phyloP scores from a whole-genome alignment of 371 early-diverging fungal genomes.

The Saksenaea vasiformis region DNA sequence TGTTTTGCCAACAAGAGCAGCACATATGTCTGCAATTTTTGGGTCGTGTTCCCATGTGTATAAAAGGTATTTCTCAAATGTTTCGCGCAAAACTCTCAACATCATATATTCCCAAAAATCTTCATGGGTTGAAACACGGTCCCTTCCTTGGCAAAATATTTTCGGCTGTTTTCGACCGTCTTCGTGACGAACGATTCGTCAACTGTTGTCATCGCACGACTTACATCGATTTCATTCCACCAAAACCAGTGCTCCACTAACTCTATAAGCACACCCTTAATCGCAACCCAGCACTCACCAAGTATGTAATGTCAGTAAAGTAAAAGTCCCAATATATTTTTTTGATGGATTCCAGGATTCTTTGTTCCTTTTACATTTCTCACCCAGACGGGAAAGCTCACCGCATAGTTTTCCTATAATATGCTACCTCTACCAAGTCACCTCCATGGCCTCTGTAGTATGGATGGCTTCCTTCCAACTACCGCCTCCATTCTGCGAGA shows the following conservation, averaged over 20 bases:
- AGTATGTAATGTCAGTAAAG: not conserved
- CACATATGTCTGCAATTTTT: not conserved
- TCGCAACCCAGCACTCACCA: not conserved
- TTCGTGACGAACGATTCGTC: not conserved
- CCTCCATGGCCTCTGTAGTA: no score
- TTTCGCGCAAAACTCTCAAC: not conserved
- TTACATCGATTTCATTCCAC: not conserved
- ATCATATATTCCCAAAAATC: not conserved
- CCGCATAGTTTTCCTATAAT: no score
- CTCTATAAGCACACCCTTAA: not conserved
- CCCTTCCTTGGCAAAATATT: not conserved
- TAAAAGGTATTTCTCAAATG: not conserved
- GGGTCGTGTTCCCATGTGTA: not conserved
- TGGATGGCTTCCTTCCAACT: no score
- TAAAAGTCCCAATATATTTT: not conserved
- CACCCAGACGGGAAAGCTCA: not conserved
- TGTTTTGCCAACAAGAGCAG: not conserved
- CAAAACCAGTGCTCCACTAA: not conserved
- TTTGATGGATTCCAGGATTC: not conserved
- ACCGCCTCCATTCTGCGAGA: no score
- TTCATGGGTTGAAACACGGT: not conserved
- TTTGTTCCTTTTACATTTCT: not conserved
- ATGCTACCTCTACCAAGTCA: no score
- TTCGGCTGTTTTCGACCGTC: not conserved
- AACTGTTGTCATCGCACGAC: not conserved